Base-by-base conservation (phyloP, 345 rosid genomes). In the Lagerstroemia speciosa region DNA sequence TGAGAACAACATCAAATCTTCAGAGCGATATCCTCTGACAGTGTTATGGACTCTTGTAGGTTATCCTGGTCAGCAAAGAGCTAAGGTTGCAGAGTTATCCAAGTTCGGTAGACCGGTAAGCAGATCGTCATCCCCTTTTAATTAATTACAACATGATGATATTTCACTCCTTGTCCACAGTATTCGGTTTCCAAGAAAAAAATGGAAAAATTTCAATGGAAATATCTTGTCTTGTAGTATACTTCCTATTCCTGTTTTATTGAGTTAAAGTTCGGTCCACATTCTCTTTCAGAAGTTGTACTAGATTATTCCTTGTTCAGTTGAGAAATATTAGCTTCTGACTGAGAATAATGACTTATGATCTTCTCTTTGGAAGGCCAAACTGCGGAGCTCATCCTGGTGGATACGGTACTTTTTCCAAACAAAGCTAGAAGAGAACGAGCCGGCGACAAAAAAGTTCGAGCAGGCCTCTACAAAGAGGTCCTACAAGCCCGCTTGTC, bases 381-480 rank as follows among this genome's bases (percentile, higher is more conserved):
- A 93, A 82, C 78, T 83, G 74, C 82, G 97, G 62, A 93, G 92
- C 77, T 78, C 89, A 19, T 77, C 97, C 30, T 93, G 98, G 98
- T 93, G 98, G 98, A 79, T 77, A 64, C 83, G 70, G 72, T 93
- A 77, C 75, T 93, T 93, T 69, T 20, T 84, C 37, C 89, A 86
- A 75, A 79, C 66, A 37, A 82, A 70, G 53, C 75, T 93, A 70
- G 89, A 86, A 78, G 93, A 81, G 67, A 89, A 89, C 29, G 96
- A 89, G 80, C 72, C 77, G 37, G 86, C 86, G 16, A 22, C 73
- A 6, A 91, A 91, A 81, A 93, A 93, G 83, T 93, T 93, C 41
- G 91, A 89, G 66, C 86, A 89, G 70, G 91, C 86, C 67, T 78
- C 85, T 9, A 31, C 61, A 20, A 91, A 86, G 84, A 75, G 20